Base-by-base conservation (phyloP, 2,329 filamentous ascomycete species). In the Paraphaeosphaeria minitans region DNA sequence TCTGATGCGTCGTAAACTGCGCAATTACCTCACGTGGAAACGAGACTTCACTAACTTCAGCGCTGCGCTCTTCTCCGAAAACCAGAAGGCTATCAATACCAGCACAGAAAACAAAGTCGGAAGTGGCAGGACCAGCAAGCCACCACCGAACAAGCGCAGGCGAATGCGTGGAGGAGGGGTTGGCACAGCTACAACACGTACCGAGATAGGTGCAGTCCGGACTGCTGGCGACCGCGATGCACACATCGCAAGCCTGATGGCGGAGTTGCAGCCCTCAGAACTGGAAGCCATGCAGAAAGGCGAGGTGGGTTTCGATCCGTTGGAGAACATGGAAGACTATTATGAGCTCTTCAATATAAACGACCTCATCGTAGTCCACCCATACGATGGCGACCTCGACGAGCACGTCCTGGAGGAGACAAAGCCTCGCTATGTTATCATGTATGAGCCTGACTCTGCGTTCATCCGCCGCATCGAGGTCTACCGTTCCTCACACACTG, bases 381-480 rank as follows among this genome's bases (percentile, higher is more conserved):
- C 95, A 1, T 99, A 97, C 74, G 93, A 97, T 59, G 93, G 93
- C 12, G 95, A 98, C 73, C 90, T 94, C 80, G 95, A 99, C 75
- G 95, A 98, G 73, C 92, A 96, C 74, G 85, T 98, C n/a, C 84
- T 99, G 1, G 94, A 99, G 75, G 95, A 99, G 77, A 84, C 95
- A 58, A 93, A 91, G 71, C 95, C 95, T 35, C 88, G 91, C 60
- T 97, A 97, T 76, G 92, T 99, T 59, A 90, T 99, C 79, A 98
- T 99, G 95, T 99, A 97, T 77, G 95, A 98, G 74, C 94, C 95
- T 0, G 93, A 98, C 65, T 88, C 94, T 3, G 89, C 94, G 3
- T 99, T 99, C 75, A 97, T 98, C 70, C 88, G 95, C 14, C 85
- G 94, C 39, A 90, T 99, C 21, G 95, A 99, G 75, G 93, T 98